Evolutionary conservation across 805 yeast genomes (phyloP).

Genomic region (Candida ascalaphidarum): DNA sequence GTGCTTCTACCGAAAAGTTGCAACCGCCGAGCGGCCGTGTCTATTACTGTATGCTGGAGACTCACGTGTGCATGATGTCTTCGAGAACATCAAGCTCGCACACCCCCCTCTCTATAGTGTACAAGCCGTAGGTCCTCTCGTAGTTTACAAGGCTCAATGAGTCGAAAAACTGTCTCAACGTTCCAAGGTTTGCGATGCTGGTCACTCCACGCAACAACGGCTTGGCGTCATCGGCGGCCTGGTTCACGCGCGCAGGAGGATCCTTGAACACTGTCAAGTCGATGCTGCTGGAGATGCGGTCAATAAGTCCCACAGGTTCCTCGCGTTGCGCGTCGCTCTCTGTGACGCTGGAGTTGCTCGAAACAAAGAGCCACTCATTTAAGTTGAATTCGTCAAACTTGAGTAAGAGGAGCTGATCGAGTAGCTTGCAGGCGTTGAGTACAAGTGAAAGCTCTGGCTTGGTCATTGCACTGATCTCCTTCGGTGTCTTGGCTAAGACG

Average conservation of each 20-base stretch:
- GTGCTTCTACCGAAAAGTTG: no score
- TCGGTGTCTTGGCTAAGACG: constrained; percentile 15
- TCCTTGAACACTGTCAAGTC: constrained; percentile 23
- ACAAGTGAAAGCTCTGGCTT: constrained; percentile 32
- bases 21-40: no score
- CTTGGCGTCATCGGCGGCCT: constrained; percentile 15
- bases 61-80: constrained; percentile 35
- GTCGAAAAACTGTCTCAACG: constrained; percentile 57
- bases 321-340: constrained; percentile 19
- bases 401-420: constrained; percentile 65
- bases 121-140: constrained; percentile 54
- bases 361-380: constrained; percentile 79
- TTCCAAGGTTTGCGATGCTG: constrained; percentile 29
- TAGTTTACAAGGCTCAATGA: constrained; percentile 55
- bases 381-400: constrained; percentile 70
- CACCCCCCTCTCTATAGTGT: constrained; percentile 14
- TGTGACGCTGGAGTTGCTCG: constrained; percentile 55
- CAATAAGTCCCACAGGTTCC: constrained; percentile 34
- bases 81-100: constrained; percentile 49
- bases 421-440: constrained; percentile 62
- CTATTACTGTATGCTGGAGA: background rate
- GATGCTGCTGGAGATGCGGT: constrained; percentile 30
- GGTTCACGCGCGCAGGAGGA: constrained; percentile 28
- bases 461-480: constrained; percentile 18
- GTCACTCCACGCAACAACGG: constrained; percentile 42